Percentiles rank a stretch among this genome's conserved stretches.
phyloP scores from a whole-genome alignment of 305 asterid species.

The Solanum aculeatissimum region DNA sequence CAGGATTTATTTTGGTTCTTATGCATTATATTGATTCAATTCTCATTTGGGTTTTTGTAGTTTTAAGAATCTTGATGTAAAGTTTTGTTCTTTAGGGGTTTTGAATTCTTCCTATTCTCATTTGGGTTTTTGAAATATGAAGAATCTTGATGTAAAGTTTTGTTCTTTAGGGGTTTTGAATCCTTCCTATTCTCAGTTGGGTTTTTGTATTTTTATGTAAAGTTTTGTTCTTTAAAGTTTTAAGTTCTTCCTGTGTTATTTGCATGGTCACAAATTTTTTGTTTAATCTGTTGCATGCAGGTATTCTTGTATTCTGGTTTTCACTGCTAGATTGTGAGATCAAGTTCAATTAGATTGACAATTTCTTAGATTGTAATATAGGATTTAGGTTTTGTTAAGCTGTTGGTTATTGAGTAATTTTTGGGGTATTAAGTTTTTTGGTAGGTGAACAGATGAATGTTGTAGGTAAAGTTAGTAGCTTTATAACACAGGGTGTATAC shows the following conservation, averaged over 20 bases:
- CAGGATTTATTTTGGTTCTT: constrained; percentile 8
- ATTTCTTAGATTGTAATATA: neutral
- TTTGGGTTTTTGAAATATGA: constrained; percentile 2
- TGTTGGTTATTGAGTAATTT: neutral
- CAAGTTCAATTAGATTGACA: neutral
- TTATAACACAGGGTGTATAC: constrained; percentile 69
- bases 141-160: constrained; percentile 10
- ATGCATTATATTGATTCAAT: neutral
- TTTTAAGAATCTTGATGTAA: constrained; percentile 10
- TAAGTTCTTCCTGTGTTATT: neutral
- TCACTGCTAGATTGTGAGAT: neutral
- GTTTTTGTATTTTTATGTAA: constrained; percentile 11
- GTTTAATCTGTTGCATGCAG: constrained; percentile 44
- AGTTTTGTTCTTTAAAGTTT: constrained; percentile 22
- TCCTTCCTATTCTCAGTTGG: neutral
- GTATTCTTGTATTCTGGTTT: constrained; percentile 4
- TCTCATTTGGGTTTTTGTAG: constrained; percentile 4
- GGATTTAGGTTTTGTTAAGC: neutral
- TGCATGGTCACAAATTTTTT: constrained; percentile 10
- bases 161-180: constrained; percentile 19
- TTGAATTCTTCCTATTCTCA: neutral
- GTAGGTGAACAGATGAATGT: constrained; percentile 55
- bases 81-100: constrained; percentile 21
- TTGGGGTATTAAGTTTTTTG: constrained; percentile 3
- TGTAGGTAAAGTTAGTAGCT: constrained; percentile 69